Base-by-base conservation (phyloP, 306 rosid genomes). In the Cucumis melo region DNA sequence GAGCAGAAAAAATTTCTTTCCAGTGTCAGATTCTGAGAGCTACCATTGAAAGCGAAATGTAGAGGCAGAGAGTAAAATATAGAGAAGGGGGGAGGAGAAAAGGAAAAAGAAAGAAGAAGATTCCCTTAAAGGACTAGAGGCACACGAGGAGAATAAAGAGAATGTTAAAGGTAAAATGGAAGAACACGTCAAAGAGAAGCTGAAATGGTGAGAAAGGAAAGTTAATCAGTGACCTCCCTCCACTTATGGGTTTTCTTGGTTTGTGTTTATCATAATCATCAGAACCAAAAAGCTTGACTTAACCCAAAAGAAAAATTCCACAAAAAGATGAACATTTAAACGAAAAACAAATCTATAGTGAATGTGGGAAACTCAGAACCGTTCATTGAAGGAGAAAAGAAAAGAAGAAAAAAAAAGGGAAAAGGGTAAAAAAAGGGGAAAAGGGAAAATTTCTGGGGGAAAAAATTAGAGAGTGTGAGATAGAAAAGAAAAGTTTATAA, bases 21-120 rank as follows among this genome's bases (percentile, higher is more conserved):
- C 66, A 23, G 36, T 51, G 48, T 80, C 68, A 84, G 84, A 80
- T 77, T 85, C 36, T 36, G 5, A 24, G 60, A 74, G 42, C 24
- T 32, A 76, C 78, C 89, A 87, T 84, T 81, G 88, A 82, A 78
- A 82, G 85, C 63, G 75, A 75, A 36, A 78, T 51, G 82, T 78
- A 74, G 72, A 63, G 71, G 7, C 39, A 59, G 65, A 50, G 44
- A 62, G 70, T 32, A 44, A 36, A 32, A 64, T 68, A 68, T 46
- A 68, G 55, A 77, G 79, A 46, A 27, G 36, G 29, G 29, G 34
- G 14, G 20, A 20, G 51, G 78, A 79, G 78, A 79, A 57, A 63
- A 46, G 63, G 17, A 46, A 15, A 60, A 19, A 15, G 75, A 46
- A 36, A 20, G 21, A 3, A n/a, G 80, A 65, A 62, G 87, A 86